These are phyloP conservation scores for Cyberlindnera mississippiensis DNA, from an alignment of 805 yeast genomes.

Conservation along the genomic window DNA sequence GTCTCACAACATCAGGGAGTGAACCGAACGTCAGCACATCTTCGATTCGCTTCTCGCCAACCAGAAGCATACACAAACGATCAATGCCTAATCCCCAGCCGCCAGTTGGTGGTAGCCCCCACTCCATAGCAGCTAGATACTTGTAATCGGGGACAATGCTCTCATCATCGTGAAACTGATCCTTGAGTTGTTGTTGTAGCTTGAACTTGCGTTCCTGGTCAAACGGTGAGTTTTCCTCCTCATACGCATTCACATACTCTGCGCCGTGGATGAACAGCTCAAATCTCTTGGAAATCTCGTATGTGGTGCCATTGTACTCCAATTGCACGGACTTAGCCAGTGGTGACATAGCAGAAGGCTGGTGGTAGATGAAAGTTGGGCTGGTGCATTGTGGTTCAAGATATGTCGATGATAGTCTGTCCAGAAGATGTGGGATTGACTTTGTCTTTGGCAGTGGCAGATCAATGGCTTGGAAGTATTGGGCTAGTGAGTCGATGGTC, in stretches of 20 bases:
- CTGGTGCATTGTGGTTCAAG: conserved; percentile 59
- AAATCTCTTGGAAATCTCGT: conserved; percentile 61
- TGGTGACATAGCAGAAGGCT: conserved; percentile 85
- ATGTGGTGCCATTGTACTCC: conserved; percentile 30
- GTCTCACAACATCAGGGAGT: conserved; percentile 63
- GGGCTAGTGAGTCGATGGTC: conserved; percentile 36
- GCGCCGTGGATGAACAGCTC: conserved; percentile 77
- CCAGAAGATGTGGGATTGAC: conserved; percentile 60
- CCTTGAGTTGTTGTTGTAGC: conserved; percentile 49
- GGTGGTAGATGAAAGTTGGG: conserved; percentile 77
- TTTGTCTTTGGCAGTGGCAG: conserved; percentile 33
- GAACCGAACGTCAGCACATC: conserved; percentile 74
- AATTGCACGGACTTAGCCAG: conserved; percentile 62
- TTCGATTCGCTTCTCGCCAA: conserved; percentile 63
- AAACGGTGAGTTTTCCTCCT: conserved; percentile 89
- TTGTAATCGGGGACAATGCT: conserved; percentile 65
- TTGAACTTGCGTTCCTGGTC: conserved; percentile 62
- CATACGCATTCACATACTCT: conserved; percentile 91
- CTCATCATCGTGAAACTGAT: conserved; percentile 53
- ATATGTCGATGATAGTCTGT: conserved; percentile 53
- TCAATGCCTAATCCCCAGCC: conserved; percentile 98
- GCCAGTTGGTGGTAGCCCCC: conserved; percentile 96
- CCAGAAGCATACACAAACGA: conserved; percentile 74
- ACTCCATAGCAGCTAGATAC: conserved; percentile 76
- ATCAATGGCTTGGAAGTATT: conserved; percentile 31